phyloP scores from a whole-genome alignment of 2,329 filamentous ascomycete species.

The Fusarium sambucinum region DNA sequence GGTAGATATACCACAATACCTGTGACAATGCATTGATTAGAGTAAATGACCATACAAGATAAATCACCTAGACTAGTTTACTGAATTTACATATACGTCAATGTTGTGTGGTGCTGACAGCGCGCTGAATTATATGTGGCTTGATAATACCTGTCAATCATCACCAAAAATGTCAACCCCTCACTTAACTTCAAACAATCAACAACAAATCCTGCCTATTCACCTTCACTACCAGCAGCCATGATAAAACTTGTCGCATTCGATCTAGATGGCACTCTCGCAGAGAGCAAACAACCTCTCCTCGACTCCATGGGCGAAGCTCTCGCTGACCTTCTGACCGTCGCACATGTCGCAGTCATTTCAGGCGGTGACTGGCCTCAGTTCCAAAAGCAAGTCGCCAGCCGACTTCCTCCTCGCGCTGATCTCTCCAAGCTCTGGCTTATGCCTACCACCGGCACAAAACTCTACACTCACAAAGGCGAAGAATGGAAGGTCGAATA shows the following conservation, averaged over 20 bases:
- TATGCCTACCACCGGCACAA: slow-evolving; percentile 23
- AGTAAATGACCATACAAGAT: too few species aligned
- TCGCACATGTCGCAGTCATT: slow-evolving; percentile 23
- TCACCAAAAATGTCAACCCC: not conserved
- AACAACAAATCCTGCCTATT: not conserved
- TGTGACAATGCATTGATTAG: too few species aligned
- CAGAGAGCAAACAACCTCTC: slow-evolving; percentile 24
- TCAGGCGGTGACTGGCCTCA: slow-evolving; percentile 26
- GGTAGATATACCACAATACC: too few species aligned
- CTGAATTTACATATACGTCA: too few species aligned
- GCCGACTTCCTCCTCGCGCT: slow-evolving; percentile 13
- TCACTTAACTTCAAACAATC: not conserved
- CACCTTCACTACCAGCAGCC: not conserved
- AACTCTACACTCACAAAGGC: slow-evolving; percentile 21
- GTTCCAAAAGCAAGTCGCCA: slow-evolving; percentile 26
- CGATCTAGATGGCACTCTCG: slow-evolving; percentile 27
- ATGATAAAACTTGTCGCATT: slow-evolving; percentile 29
- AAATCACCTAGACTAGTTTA: too few species aligned
- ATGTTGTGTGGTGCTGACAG: too few species aligned
- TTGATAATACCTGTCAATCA: not conserved
- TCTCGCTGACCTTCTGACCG: slow-evolving; percentile 16
- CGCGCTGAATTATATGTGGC: not conserved
- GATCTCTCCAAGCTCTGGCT: slow-evolving; percentile 22
- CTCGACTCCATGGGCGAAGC: slow-evolving; percentile 25
- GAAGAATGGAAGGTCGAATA: slow-evolving; percentile 21